These are phyloP conservation scores for Ajuga reptans DNA, from an alignment of 305 asterid species.

Conservation along the genomic window DNA sequence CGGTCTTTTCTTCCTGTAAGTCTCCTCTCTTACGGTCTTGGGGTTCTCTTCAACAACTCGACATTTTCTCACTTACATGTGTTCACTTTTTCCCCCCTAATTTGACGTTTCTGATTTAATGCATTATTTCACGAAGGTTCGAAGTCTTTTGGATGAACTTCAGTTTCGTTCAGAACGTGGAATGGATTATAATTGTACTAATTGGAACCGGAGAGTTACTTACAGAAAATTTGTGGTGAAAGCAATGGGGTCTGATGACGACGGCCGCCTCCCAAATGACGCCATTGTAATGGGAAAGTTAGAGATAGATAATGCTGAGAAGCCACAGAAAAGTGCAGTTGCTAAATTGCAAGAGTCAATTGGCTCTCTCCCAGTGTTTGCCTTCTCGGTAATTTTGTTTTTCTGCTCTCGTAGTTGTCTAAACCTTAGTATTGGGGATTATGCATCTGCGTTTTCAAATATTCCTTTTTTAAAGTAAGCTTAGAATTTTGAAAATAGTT, in stretches of 20 bases:
- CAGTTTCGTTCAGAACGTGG: slow-evolving; percentile 31
- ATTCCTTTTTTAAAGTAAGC: not conserved
- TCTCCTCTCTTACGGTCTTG: not conserved
- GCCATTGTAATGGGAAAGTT: slow-evolving; percentile 19
- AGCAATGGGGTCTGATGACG: slow-evolving; percentile 39
- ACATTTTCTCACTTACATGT: not conserved
- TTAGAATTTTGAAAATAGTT: not conserved
- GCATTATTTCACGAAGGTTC: slow-evolving; percentile 25
- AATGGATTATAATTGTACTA: slow-evolving; percentile 19
- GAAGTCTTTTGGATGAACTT: slow-evolving; percentile 24
- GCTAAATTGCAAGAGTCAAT: slow-evolving; percentile 46
- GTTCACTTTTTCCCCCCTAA: not conserved
- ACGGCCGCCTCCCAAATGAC: slow-evolving; percentile 26
- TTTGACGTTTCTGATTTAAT: not conserved
- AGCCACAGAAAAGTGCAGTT: slow-evolving; percentile 26
- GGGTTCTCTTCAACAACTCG: not conserved
- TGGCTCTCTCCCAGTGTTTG: slow-evolving; percentile 43
- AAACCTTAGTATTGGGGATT: not conserved
- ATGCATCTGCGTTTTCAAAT: not conserved
- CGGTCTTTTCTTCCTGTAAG: slow-evolving; percentile 39
- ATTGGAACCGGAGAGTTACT: slow-evolving; percentile 23
- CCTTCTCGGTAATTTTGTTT: slow-evolving; percentile 39
- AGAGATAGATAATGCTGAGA: slow-evolving; percentile 23
- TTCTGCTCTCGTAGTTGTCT: not conserved
- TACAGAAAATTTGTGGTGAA: slow-evolving; percentile 33